phyloP scores from a whole-genome alignment of 495 filamentous ascomycete species.

The Xanthoparmelia taractica region DNA sequence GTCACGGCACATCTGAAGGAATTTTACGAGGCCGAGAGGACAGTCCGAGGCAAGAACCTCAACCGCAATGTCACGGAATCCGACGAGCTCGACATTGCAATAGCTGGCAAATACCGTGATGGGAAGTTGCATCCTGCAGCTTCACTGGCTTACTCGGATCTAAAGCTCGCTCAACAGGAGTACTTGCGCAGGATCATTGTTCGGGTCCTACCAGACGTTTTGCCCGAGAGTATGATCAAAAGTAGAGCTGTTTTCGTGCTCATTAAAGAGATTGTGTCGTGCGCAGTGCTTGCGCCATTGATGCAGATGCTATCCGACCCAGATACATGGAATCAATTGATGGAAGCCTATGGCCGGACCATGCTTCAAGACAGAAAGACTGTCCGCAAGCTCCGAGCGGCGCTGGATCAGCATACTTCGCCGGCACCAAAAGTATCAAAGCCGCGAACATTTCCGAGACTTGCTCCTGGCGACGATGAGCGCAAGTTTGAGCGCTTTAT shows the following conservation, averaged over 20 bases:
- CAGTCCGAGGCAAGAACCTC: constrained; percentile 77
- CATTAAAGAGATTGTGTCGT: constrained; percentile 74
- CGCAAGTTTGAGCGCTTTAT: constrained; percentile 92
- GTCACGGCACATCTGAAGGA: constrained; percentile 86
- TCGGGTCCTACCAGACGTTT: constrained; percentile 62
- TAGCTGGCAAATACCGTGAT: constrained; percentile 84
- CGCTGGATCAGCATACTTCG: constrained; percentile 90
- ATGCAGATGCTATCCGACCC: constrained; percentile 72
- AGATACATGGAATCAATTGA: constrained; percentile 93
- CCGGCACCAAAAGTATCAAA: constrained; percentile 62
- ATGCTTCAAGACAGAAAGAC: constrained; percentile 94
- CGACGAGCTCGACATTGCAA: constrained; percentile 88
- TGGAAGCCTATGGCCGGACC: constrained; percentile 80
- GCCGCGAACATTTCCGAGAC: constrained; percentile 57
- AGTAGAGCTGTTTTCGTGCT: constrained; percentile 74
- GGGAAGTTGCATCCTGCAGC: constrained; percentile 86
- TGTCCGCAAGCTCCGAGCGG: constrained; percentile 85
- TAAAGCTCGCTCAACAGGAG: constrained; percentile 74
- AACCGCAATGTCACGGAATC: constrained; percentile 90
- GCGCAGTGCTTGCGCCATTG: constrained; percentile 64
- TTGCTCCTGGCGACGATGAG: constrained; percentile 67
- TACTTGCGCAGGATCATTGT: constrained; percentile 67
- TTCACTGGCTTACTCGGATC: constrained; percentile 72
- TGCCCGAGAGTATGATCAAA: constrained; percentile 64
- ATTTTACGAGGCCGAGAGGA: constrained; percentile 83